Base-by-base conservation (phyloP, 2,329 filamentous ascomycete genomes). In the Westerdykella ornata region DNA sequence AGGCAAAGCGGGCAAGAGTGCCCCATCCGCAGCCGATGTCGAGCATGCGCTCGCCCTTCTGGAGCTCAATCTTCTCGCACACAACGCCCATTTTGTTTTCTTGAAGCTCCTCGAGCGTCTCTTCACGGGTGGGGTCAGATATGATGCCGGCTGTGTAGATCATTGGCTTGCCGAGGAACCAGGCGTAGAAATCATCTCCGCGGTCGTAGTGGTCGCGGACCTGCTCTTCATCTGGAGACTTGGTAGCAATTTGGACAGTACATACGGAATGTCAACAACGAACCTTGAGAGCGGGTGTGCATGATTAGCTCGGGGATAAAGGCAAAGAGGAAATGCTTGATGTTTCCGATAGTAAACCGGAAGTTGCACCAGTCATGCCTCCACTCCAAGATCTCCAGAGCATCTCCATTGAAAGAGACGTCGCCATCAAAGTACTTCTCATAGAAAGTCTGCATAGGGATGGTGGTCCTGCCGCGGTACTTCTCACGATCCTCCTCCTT, bases 21-120 rank as follows among this genome's bases (percentile, higher is more conserved):
- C 92, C 92, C 92, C 92, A 98, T 56, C 92, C 92, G 66, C 90
- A 97, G 63, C 92, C 92, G 62, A 98, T 94, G 61, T 97, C 92
- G 45, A 97, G 84, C 69, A 97, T 72, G 41, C 70, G 78, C 66
- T 97, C 89, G 56, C 83, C 88, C 53, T 81, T 70, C 72, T 92
- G 76, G 45, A 97, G 75, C 35, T 75, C 83, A 53, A 96, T 89
- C 79, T 97, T 97, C 71, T 97, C 88, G 69, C 90, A 97, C 38
- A 98, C 90, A 55, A 94, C 76, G 52, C 85, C 84, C 58, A 97
- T 74, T 73, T 98, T 97, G 79, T 97, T 97, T 70, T 97, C 90
- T 74, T 97, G 92, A 35, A 97, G 79, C 71, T 97, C 77, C 72
- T 98, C 92, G 18, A 98, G 83, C 26, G 81, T 80, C 72, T 97